Base-by-base conservation (phyloP, 2,329 filamentous ascomycete species). In the Gaeumannomyces sp. region DNA sequence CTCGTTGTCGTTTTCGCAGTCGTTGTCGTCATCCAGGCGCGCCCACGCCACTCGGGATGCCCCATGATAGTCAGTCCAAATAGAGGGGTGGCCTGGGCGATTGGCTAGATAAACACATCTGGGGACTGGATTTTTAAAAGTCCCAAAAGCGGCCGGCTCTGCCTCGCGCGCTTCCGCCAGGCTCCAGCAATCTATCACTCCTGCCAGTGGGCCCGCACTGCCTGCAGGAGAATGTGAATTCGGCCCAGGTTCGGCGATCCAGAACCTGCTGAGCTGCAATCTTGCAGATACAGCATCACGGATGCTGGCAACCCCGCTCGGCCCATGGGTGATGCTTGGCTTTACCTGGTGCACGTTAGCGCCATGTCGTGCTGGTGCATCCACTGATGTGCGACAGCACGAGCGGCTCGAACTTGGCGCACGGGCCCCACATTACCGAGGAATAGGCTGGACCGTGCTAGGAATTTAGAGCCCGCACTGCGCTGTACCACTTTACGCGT, bases 401-500 rank as follows among this genome's bases (percentile, higher is more conserved):
- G 19, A 22, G 45, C n/a, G 45, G 13, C 3, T 19, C 3, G 3
- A 25, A 5, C 45, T n/a, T 53, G 45, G 22, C 22, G 22, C 45
- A n/a, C 22, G 8, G 38, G 22, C 45, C 45, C 45, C 45, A 25
- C 45, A 53, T 22, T 22, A 22, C 3, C 38, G 7, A 45, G 38
- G 3, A 5, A 45, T 22, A 19, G 14, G 14, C 38, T 45, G 19
- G 38, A 8, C 45, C 45, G 38, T 16, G 35, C 14, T 38, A 16
- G 35, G 16, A 11, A 16, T 45, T 45, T 5, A 7, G 38, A 45
- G 16, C 38, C 6, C 45, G 45, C 45, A n/a, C 45, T 53, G 45
- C 13, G 14, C 38, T 3, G 16, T 11, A 45, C 16, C 60, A 62
- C 60, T 62, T 62, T 62, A 62, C 60, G 60, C 60, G 60, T 53